Evolutionary conservation across 306 rosid species (phyloP), one percentile per base, ranked within the genome.

Genomic region (Cucurbita moschata): DNA sequence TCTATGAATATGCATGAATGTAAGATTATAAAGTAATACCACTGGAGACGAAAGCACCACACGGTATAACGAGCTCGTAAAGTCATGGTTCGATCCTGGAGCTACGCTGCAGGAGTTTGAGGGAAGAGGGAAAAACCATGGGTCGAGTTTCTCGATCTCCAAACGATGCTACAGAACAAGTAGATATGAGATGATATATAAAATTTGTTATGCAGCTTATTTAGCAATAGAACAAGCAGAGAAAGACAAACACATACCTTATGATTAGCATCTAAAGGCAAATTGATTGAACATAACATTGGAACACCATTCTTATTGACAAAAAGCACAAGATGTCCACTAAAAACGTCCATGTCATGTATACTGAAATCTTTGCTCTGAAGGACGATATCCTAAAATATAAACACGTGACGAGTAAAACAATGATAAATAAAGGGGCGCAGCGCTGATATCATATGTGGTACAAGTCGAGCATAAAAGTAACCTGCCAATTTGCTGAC

Each of bases 21-120:
- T 67, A 44, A 46, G 19, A 46, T 21, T 18, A 43, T 42, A 19
- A 43, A 66, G 53, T 50, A 80, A 82, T 89, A 94, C 97, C 98
- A 90, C 96, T 15, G 95, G 97, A 50, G 96, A 94, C 10, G 98
- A 90, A 79, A 94, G 89, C 83, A 94, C 98, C 64, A 79, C 87
- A 1, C 92, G 97, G 72, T 86, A 94, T 46, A 81, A 81, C 5
- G 83, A 71, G 71, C 67, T 87, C 89, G 73, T 72, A 85, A 88
- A 90, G 85, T 90, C 98, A 69, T 88, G 97, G 83, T 94, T 94
- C 68, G 96, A 94, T 80, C 96, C 96, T 73, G 97, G 89, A 86
- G 75, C 64, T 13, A 76, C 85, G 76, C 85, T 86, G 79, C 95
- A 89, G 72, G 83, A 78, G 70, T 77, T 86, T 75, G 91, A 77